Percentiles rank a stretch among this genome's conserved stretches.
phyloP scores from a whole-genome alignment of 176 grass and related monocot species.

The Raddia distichophylla region DNA sequence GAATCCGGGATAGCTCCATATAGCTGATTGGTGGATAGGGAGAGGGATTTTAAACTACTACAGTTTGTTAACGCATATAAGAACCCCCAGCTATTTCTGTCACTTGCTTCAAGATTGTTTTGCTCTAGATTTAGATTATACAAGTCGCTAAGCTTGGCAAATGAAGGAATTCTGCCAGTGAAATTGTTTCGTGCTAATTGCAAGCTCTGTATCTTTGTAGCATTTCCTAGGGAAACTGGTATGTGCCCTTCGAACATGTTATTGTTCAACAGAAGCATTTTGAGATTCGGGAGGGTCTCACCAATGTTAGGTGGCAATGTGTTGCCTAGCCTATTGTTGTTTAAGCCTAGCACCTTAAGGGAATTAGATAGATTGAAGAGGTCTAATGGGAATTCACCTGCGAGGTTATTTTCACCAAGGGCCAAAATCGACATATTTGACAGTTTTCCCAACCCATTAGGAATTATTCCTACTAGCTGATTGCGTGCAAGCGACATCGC shows the following conservation, averaged over 20 bases:
- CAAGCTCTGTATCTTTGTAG: not conserved
- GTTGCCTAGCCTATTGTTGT: not conserved
- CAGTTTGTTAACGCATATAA: conserved; percentile 11
- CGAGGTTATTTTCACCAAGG: not conserved
- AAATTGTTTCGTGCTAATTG: not conserved
- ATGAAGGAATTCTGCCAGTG: conserved; percentile 15
- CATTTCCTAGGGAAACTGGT: conserved; percentile 43
- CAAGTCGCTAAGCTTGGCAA: conserved; percentile 31
- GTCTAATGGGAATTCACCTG: not conserved
- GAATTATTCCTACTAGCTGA: not conserved
- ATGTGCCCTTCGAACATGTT: conserved; percentile 37
- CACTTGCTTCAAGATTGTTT: conserved; percentile 21
- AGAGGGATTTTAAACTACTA: not conserved
- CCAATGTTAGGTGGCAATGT: conserved; percentile 25
- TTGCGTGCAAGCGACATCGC: not conserved
- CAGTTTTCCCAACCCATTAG: not conserved
- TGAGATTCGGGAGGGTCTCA: conserved; percentile 26
- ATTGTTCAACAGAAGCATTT: not conserved
- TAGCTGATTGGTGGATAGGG: not conserved
- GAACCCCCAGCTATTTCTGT: conserved; percentile 33
- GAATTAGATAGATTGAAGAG: not conserved
- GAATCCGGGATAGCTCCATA: conserved; percentile 1
- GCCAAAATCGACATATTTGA: not conserved
- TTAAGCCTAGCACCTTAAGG: not conserved
- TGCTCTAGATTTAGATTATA: not conserved